Conservation (phyloP, 768 basidiomycete genomes). For the Lactarius sp. region DNA sequence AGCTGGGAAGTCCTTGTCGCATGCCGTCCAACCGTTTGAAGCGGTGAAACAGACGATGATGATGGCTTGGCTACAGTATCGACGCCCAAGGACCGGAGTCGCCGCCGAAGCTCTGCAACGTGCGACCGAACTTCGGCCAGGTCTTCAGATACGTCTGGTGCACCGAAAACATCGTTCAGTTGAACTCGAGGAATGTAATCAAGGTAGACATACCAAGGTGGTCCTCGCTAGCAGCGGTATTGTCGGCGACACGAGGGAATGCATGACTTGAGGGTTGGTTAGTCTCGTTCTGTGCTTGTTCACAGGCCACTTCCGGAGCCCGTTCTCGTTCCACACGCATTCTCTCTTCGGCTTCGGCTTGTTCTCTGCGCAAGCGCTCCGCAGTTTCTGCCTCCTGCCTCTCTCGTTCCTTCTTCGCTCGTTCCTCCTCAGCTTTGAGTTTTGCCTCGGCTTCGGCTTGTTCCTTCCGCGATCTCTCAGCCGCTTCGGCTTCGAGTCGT, state of each 20-base stretch:
- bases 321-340: conserved; percentile 1
- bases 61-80: conserved; percentile 47
- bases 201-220: conserved; percentile 6
- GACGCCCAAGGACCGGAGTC: conserved; percentile 57
- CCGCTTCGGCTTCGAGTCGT: conserved; percentile 29
- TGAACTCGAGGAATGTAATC: background rate
- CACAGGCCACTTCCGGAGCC: background rate
- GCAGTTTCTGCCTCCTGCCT: conserved; percentile 27
- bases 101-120: conserved; percentile 52
- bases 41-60: conserved; percentile 33
- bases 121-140: conserved; percentile 44
- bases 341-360: conserved; percentile 23
- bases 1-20: conserved; percentile 47
- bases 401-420: conserved; percentile 31
- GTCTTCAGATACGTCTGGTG: conserved; percentile 29
- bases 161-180: conserved; percentile 1
- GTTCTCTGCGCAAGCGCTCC: conserved; percentile 24
- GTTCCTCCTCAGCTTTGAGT: conserved; percentile 22
- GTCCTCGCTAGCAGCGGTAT: background rate
- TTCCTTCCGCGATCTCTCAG: conserved; percentile 25
- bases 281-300: conserved; percentile 5
- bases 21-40: conserved; percentile 50
- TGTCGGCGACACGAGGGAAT: conserved; percentile 5
- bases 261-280: background rate
- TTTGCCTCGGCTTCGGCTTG: conserved; percentile 20